Evolutionary conservation across 2,329 filamentous ascomycete species (phyloP), one percentile per base, ranked within the genome.

Genomic region (Arthrinium phaeospermum): DNA sequence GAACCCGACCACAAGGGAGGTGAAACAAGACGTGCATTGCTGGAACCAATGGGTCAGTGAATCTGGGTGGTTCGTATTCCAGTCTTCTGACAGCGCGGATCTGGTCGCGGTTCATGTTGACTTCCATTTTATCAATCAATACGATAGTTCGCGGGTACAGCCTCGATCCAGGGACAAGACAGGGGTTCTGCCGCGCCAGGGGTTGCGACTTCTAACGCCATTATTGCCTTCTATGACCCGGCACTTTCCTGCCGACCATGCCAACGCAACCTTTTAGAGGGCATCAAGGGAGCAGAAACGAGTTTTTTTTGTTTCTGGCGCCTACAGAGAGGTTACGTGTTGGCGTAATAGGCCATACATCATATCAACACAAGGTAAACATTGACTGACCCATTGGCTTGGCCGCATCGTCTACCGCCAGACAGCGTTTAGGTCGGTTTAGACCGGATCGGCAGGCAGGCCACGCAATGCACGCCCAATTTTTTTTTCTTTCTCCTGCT

Each of bases 401-500:
- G 53, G 53, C 53, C 53, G 30, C 57, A 41, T 10, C 19, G 30
- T 34, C 30, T 37, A 41, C 53, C 53, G 30, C 30, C 53, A 57
- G 16, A n/a, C 30, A 37, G 12, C 30, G 19, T 64, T 64, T 24
- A n/a, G 16, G 30, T 64, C 34, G 30, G 57, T 64, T 41, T 64
- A 41, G 57, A 64, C 57, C 57, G 57, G 57, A 64, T 64, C 57
- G 57, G 41, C 57, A 41, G 57, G 53, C 53, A 61, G 53, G 57
- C 57, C 57, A 41, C 57, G 57, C 57, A 64, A 64, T 64, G 57
- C 57, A 16, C 57, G 57, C 57, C 57, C 57, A n/a, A n/a, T 64
- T 37, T 64, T 64, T 24, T 27, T 24, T 27, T n/a, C 34, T 13
- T n/a, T 49, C 13, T 64, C 34, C 10, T 64, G 57, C 57, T 41